Evolutionary conservation across 495 filamentous ascomycete genomes (phyloP).

Genomic region (Podospora pseudopauciseta): DNA sequence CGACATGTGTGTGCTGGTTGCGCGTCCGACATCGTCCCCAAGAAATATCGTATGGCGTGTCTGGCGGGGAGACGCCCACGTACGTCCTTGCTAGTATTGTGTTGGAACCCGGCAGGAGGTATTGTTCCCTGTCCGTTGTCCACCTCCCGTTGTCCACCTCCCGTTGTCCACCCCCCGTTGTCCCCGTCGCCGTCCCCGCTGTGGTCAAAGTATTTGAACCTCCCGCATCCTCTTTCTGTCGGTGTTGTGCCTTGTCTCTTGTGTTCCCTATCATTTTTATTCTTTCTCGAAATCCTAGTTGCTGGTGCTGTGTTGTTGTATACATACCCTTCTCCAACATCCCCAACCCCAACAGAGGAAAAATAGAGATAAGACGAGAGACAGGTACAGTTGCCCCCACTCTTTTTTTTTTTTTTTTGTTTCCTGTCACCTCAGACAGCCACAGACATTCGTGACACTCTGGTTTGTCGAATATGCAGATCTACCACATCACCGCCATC

Average conservation of each 20-base stretch:
- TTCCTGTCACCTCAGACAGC: not conserved
- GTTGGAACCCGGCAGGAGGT: not conserved
- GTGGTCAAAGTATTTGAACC: conserved; percentile 21
- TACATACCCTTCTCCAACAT: not conserved
- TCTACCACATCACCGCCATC: not conserved
- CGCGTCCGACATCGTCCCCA: conserved; percentile 13
- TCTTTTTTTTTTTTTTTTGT: not conserved
- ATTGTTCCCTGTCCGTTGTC: conserved; percentile 19
- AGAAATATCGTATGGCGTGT: conserved; percentile 2
- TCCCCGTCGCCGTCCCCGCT: conserved; percentile 1
- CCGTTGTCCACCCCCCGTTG: conserved; percentile 1
- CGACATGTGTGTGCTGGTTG: not conserved
- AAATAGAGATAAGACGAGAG: not conserved
- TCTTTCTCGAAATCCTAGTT: not conserved
- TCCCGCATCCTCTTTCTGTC: not conserved
- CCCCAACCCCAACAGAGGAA: not conserved
- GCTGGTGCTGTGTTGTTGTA: not conserved
- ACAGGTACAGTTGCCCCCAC: not conserved
- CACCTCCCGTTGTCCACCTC: not conserved
- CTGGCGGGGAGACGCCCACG: not conserved
- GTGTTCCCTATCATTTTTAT: not conserved
- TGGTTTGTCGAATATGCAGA: not conserved
- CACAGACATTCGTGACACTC: too few relatives aligned
- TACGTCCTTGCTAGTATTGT: conserved; percentile 19
- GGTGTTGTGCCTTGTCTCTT: conserved; percentile 1